These are phyloP conservation scores for Geosiphon pyriformis DNA, from an alignment of 192 early-diverging fungal species.

Conservation along the genomic window DNA sequence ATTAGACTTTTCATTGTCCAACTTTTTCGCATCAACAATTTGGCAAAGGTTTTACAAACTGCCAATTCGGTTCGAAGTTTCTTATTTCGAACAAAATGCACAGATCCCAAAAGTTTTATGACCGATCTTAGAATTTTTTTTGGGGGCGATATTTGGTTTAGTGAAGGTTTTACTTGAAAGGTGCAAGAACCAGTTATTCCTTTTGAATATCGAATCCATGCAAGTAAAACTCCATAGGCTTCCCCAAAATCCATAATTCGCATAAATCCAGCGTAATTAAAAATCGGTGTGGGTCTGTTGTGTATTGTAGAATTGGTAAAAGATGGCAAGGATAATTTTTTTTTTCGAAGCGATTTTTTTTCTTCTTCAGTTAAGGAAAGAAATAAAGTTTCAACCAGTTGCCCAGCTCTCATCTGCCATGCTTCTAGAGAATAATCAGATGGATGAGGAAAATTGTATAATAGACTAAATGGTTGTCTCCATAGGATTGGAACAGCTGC, in stretches of 20 bases:
- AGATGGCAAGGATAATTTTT: not conserved
- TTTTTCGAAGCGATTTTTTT: not conserved
- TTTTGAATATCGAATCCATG: not conserved
- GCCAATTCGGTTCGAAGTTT: not conserved
- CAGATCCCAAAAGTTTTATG: too few species aligned
- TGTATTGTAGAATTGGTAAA: not conserved
- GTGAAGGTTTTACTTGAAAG: too few species aligned
- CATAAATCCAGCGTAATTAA: not conserved
- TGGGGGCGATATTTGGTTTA: too few species aligned
- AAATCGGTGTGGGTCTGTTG: not conserved
- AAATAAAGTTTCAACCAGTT: not conserved
- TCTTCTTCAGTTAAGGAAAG: not conserved
- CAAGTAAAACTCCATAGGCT: not conserved
- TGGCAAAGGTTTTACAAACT: not conserved
- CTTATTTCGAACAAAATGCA: not conserved
- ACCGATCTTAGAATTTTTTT: too few species aligned
- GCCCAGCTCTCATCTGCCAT: not conserved
- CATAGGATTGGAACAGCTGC: not conserved
- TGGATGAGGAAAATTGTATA: not conserved
- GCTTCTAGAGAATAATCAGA: not conserved
- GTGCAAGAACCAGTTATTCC: not conserved
- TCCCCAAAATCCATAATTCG: not conserved
- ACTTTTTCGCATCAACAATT: not conserved
- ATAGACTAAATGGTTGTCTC: not conserved
- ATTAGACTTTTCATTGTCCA: not conserved